Evolutionary conservation across 192 early-diverging fungal species (phyloP), one percentile per base, ranked within the genome.

Genomic region (Chytriomyces sp.): DNA sequence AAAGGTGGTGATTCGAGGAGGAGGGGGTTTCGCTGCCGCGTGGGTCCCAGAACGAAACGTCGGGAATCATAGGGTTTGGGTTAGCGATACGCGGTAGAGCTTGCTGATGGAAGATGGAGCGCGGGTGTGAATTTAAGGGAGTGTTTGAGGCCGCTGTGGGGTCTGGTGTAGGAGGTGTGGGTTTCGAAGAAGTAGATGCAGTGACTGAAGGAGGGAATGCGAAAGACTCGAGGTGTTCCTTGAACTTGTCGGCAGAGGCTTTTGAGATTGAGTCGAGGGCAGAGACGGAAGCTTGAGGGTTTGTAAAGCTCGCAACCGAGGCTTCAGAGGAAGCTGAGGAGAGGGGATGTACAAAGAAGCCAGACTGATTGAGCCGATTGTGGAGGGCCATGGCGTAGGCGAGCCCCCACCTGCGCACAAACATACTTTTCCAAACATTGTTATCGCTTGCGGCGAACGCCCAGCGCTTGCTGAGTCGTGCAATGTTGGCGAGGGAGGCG

Each of bases 351-450:
- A 14, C 28, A 32, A 32, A 58, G 28, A 58, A 32, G 14, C 14
- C 17, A 17, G 57, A 32, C 26, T 25, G 17, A 8, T 38, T 53
- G 8, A 12, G 61, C 7, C 49, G n/a, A 8, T 65, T 3, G 28
- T 38, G 14, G 3, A 76, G 22, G 32, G 22, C 25, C 10, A 8
- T 74, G n/a, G 65, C n/a, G 30, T 17, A 53, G 22, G 19, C 36
- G 17, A 7, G 58, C 3, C 73, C 68, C 74, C 75, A 84, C 8
- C 60, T 32, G n/a, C 32, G 17, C 4, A 65, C 8, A 41, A 76
- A 84, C 36, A 82, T 39, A 14, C n/a, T 12, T 7, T 74, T 69
- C 83, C 85, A 86, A 8, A 86, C 72, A 19, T 59, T 49, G 60
- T 73, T 75, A 66, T 85, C 83, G 17, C 40, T 54, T 5, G 78